A percentile compares a stretch with the other conserved stretches of the same genome.
Evolutionary conservation across 2,329 filamentous ascomycete species (phyloP).

Genomic region (Fusarium nematophilum): DNA sequence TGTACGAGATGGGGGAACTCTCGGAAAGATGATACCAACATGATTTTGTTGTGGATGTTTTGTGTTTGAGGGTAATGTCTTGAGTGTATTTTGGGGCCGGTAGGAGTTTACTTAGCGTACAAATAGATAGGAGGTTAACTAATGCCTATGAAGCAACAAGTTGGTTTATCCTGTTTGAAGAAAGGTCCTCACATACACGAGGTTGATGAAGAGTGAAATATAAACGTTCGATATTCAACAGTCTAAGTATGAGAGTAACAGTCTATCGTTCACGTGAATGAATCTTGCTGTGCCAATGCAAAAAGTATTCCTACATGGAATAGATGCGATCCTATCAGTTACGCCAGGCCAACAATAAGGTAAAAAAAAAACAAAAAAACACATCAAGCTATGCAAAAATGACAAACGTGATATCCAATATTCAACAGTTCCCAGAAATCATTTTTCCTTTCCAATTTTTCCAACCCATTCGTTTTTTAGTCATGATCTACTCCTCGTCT

Average conservation of each 20-base stretch:
- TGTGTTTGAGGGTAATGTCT: constrained; percentile 6
- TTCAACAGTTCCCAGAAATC: constrained; percentile 20
- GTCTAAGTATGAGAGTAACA: constrained; percentile 6
- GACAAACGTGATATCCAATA: constrained; percentile 34
- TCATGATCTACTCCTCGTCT: constrained; percentile 54
- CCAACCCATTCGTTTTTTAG: constrained; percentile 17
- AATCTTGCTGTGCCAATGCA: constrained; percentile 17
- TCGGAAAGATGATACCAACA: constrained; percentile 25
- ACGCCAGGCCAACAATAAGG: constrained; percentile 30
- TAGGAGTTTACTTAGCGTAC: constrained; percentile 16
- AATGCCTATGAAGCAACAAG: too few species aligned
- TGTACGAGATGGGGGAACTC: constrained; percentile 26
- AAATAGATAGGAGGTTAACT: too few species aligned
- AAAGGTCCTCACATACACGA: too few species aligned
- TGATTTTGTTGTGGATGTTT: constrained; percentile 13
- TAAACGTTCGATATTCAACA: constrained; percentile 29
- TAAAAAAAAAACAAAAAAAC: constrained; percentile 6
- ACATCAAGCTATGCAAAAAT: constrained; percentile 40
- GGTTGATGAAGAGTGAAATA: background rate
- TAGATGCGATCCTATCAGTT: constrained; percentile 35
- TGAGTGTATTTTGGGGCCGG: constrained; percentile 8
- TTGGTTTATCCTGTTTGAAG: too few species aligned
- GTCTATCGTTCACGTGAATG: constrained; percentile 18
- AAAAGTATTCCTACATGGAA: constrained; percentile 35
- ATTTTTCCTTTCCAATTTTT: constrained; percentile 24